Conservation (phyloP, 192 early-diverging fungal species). For the Mortierella hygrophila region DNA sequence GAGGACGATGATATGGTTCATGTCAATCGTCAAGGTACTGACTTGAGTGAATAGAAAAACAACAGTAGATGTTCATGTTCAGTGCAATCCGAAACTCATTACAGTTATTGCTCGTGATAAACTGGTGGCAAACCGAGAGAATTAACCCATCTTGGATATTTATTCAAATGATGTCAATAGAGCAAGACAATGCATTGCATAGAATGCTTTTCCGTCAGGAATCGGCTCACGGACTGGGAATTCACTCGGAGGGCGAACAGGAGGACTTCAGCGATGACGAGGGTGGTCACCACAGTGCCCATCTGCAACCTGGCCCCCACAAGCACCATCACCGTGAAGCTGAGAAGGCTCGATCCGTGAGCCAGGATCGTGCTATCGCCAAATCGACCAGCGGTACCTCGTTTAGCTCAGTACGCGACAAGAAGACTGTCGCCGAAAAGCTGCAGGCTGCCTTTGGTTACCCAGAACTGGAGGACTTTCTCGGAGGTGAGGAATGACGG, state of each 20-base stretch:
- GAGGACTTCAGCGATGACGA: slow-evolving; percentile 39
- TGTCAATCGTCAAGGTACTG: slow-evolving; percentile 28
- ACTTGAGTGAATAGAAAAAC: neutral
- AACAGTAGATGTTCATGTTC: too few relatives aligned
- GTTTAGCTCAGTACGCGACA: slow-evolving; percentile 20
- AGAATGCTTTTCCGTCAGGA: slow-evolving; percentile 33
- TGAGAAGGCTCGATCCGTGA: neutral
- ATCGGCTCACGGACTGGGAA: slow-evolving; percentile 41
- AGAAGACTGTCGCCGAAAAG: slow-evolving; percentile 44
- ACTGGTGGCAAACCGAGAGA: neutral
- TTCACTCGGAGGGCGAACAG: slow-evolving; percentile 47
- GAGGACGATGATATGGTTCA: slow-evolving; percentile 55
- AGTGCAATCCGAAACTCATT: neutral
- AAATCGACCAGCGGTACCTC: slow-evolving; percentile 23
- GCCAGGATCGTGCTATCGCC: slow-evolving; percentile 9
- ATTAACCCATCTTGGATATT: neutral
- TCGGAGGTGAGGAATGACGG: slow-evolving; percentile 30
- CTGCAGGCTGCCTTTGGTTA: slow-evolving; percentile 44
- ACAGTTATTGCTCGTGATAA: neutral
- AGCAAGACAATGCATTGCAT: slow-evolving; percentile 9
- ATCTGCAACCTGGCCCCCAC: neutral
- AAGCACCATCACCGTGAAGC: neutral
- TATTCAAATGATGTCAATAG: neutral
- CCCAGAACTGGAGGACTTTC: slow-evolving; percentile 37
- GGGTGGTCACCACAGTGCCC: neutral